These are phyloP conservation scores for Cucumis variabilis DNA, from an alignment of 331 rosid genomes.

Conservation along the genomic window DNA sequence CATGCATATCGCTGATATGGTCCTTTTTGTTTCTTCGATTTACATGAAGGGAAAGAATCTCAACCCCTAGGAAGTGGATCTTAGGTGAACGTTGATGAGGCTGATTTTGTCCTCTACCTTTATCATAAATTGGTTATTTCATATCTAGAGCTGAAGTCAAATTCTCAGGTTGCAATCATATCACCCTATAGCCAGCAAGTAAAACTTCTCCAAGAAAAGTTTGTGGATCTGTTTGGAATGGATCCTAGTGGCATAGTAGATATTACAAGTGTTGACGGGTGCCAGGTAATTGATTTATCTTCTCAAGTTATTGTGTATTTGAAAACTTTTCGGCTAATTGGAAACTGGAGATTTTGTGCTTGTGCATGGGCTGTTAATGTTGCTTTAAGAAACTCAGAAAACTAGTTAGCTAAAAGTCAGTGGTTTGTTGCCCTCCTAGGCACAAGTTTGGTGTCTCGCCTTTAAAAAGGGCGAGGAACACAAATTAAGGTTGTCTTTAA, in stretches of 20 bases:
- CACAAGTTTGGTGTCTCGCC: too few species aligned
- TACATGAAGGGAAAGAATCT: slow-evolving; percentile 76
- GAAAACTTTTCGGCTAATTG: background rate
- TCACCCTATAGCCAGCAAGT: slow-evolving; percentile 85
- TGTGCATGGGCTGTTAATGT: background rate
- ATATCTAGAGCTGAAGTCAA: slow-evolving; percentile 70
- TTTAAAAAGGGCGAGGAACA: too few species aligned
- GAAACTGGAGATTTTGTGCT: background rate
- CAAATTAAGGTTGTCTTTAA: too few species aligned
- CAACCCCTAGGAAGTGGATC: slow-evolving; percentile 66
- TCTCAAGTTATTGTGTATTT: background rate
- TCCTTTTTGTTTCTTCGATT: slow-evolving; percentile 82
- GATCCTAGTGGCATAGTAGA: slow-evolving; percentile 78
- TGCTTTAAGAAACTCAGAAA: background rate
- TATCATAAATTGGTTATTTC: slow-evolving; percentile 72
- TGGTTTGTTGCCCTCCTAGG: too few species aligned
- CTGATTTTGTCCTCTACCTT: slow-evolving; percentile 76
- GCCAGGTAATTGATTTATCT: slow-evolving; percentile 67
- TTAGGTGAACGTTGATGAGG: slow-evolving; percentile 68
- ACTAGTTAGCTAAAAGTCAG: background rate
- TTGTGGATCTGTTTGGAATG: slow-evolving; percentile 66
- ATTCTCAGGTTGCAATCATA: slow-evolving; percentile 77
- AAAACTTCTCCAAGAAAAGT: slow-evolving; percentile 70
- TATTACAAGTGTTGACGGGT: slow-evolving; percentile 84
- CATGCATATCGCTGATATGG: slow-evolving; percentile 73